Evolutionary conservation across 1,139 yeast genomes (phyloP).

Genomic region (Nakaseomyces uthaithaninus): DNA sequence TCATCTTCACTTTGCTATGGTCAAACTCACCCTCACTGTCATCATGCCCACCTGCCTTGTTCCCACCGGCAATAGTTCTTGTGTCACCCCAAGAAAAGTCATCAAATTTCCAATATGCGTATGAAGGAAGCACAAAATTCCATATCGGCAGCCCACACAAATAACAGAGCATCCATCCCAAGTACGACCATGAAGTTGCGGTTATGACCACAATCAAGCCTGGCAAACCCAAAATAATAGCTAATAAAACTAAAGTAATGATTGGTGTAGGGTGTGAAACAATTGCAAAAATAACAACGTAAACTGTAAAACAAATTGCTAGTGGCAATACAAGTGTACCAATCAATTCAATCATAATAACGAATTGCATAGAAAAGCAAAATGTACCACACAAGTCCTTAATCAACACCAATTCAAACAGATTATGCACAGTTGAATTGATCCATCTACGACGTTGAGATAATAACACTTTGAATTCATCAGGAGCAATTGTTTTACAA

Average conservation of each 20-base stretch:
- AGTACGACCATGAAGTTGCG: slow-evolving; percentile 66
- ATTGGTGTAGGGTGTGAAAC: slow-evolving; percentile 77
- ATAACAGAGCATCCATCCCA: slow-evolving; percentile 77
- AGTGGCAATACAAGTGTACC: slow-evolving; percentile 92
- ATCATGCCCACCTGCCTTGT: slow-evolving; percentile 54
- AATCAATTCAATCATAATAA: slow-evolving; percentile 74
- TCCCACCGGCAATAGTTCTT: slow-evolving; percentile 69
- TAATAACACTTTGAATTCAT: slow-evolving; percentile 64
- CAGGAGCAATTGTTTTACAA: slow-evolving; percentile 90
- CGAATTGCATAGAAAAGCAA: slow-evolving; percentile 96
- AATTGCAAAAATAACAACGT: slow-evolving; percentile 70
- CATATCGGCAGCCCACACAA: slow-evolving; percentile 82
- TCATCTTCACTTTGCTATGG: slow-evolving; percentile 78
- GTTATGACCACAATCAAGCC: slow-evolving; percentile 83
- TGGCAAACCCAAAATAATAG: slow-evolving; percentile 80
- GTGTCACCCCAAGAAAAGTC: slow-evolving; percentile 99
- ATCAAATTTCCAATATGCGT: slow-evolving; percentile 95
- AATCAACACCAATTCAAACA: slow-evolving; percentile 82
- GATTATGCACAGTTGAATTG: slow-evolving; percentile 91
- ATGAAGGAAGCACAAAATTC: slow-evolving; percentile 85
- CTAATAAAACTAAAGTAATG: slow-evolving; percentile 71
- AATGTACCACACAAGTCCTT: slow-evolving; percentile 94
- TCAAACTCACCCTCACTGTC: slow-evolving; percentile 75
- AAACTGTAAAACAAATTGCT: slow-evolving; percentile 79
- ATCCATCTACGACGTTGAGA: slow-evolving; percentile 99